Percentiles rank a stretch among this genome's conserved stretches.
Conservation (phyloP, 257 asterid species). For the Forsythia suspensa region DNA sequence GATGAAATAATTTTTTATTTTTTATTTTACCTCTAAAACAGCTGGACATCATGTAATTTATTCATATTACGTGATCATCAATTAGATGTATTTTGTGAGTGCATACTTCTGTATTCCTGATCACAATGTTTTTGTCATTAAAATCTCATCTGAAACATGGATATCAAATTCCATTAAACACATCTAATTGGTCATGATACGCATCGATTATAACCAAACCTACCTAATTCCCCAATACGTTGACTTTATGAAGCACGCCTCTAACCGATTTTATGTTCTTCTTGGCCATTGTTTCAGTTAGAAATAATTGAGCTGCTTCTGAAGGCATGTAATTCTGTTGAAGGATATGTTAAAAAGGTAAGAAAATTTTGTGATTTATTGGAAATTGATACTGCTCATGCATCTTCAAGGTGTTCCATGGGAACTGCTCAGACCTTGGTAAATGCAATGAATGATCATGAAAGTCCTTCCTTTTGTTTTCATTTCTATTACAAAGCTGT, state of each 20-base stretch:
- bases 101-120: background rate
- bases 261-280: conserved; percentile 16
- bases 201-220: background rate
- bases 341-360: conserved; percentile 63
- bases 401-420: background rate
- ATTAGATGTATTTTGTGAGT: background rate
- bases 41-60: background rate
- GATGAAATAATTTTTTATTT: background rate
- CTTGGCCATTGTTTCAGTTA: conserved; percentile 49
- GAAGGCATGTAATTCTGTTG: conserved; percentile 70
- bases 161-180: background rate
- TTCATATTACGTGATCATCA: background rate
- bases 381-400: background rate
- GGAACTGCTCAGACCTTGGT: background rate
- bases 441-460: background rate
- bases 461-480: conserved; percentile 2
- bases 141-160: background rate
- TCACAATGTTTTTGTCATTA: background rate
- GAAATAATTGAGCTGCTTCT: conserved; percentile 76
- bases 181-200: background rate
- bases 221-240: background rate
- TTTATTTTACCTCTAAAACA: background rate
- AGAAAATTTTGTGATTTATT: background rate
- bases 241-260: background rate
- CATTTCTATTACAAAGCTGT: background rate